A percentile compares a stretch with the other conserved stretches of the same genome.
These are phyloP conservation scores for Aphanomyces invadans DNA, from an alignment of 352 stramenopile species.

Conservation along the genomic window DNA sequence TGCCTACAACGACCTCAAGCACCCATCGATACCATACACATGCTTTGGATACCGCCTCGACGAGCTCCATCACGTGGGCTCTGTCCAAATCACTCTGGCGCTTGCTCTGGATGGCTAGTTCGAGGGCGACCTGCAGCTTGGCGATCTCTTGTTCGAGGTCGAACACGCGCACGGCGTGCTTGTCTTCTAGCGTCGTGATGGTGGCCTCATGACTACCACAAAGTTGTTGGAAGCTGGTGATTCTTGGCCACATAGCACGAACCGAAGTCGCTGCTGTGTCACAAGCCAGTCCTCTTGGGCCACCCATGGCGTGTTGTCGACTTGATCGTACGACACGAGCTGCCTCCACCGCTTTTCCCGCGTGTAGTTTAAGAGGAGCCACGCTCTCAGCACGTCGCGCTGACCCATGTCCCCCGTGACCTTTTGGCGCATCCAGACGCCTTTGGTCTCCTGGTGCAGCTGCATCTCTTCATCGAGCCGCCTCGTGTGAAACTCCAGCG, in stretches of 20 bases:
- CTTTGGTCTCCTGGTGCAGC: conserved; percentile 28
- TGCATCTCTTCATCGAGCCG: conserved; percentile 49
- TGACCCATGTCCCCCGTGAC: background rate
- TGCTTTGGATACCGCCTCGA: background rate
- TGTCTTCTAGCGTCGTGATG: conserved; percentile 36
- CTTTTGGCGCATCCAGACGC: background rate
- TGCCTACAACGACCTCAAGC: too few relatives aligned
- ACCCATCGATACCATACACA: background rate
- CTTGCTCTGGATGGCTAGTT: background rate
- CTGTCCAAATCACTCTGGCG: conserved; percentile 8
- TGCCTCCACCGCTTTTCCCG: conserved; percentile 53
- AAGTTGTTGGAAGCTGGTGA: background rate
- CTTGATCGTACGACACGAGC: conserved; percentile 37
- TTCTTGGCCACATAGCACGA: too few relatives aligned
- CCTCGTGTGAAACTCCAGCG: conserved; percentile 35
- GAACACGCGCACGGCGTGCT: conserved; percentile 42
- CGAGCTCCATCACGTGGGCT: background rate
- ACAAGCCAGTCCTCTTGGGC: conserved; percentile 61
- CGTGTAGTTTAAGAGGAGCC: conserved; percentile 56
- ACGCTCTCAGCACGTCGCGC: conserved; percentile 39
- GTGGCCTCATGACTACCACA: conserved; percentile 29
- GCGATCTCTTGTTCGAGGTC: conserved; percentile 36
- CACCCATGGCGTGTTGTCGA: conserved; percentile 43
- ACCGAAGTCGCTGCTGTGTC: conserved; percentile 40
- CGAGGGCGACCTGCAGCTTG: conserved; percentile 26